A percentile compares a stretch with the other conserved stretches of the same genome.
Evolutionary conservation across 2,329 filamentous ascomycete species (phyloP).

Genomic region (Colletotrichum sp.): DNA sequence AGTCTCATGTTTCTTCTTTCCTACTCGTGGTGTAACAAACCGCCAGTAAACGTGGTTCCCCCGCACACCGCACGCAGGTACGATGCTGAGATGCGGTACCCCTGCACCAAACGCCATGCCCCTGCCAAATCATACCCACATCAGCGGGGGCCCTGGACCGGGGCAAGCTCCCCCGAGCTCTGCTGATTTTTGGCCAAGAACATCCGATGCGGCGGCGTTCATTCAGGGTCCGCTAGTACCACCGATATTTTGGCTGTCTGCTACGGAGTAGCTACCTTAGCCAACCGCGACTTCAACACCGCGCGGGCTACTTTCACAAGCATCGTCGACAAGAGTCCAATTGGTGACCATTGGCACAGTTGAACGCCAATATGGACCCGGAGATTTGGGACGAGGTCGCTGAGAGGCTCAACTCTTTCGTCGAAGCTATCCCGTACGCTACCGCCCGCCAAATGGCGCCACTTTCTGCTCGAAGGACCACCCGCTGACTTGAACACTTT

Average conservation of each 20-base stretch:
- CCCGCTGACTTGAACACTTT: neutral
- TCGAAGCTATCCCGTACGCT: constrained; percentile 14
- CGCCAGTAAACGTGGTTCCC: neutral
- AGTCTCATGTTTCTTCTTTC: no score
- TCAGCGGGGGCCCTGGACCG: neutral
- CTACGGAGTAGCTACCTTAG: neutral
- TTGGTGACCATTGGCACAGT: neutral
- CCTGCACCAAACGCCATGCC: neutral
- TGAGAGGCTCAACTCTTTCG: neutral
- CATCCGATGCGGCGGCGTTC: neutral
- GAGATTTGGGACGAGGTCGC: constrained; percentile 7
- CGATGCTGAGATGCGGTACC: neutral
- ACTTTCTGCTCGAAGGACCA: neutral
- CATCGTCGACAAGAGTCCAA: neutral
- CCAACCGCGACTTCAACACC: neutral
- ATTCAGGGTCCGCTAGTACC: neutral
- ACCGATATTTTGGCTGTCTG: neutral
- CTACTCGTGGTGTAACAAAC: neutral
- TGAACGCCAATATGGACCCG: constrained; percentile 5
- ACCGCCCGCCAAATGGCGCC: neutral
- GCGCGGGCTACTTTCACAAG: neutral
- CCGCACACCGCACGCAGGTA: neutral
- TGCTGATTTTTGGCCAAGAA: constrained; percentile 17
- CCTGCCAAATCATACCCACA: neutral
- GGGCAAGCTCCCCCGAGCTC: constrained; percentile 16